These are phyloP conservation scores for Pulveroboletus sp. DNA, from an alignment of 768 basidiomycete genomes.

Conservation along the genomic window DNA sequence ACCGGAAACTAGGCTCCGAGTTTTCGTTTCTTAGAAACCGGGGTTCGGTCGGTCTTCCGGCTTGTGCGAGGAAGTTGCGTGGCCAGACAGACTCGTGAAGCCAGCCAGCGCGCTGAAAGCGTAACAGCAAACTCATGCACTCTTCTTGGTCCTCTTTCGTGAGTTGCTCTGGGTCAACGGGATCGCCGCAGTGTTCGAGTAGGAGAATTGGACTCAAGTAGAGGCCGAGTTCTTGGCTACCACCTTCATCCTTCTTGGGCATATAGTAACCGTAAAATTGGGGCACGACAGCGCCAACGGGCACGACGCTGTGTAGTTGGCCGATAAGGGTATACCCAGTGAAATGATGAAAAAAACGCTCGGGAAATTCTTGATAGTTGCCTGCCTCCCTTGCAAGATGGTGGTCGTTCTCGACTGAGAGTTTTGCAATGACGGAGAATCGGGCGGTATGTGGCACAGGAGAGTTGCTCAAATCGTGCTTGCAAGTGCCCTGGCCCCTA, in stretches of 20 bases:
- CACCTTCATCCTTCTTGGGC: slow-evolving; percentile 7
- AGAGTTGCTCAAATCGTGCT: background rate
- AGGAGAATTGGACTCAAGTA: slow-evolving; percentile 41
- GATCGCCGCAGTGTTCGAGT: slow-evolving; percentile 45
- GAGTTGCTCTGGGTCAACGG: slow-evolving; percentile 28
- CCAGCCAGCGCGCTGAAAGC: slow-evolving; percentile 38
- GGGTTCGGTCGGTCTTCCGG: slow-evolving; percentile 36
- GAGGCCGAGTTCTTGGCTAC: background rate
- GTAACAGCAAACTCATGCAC: slow-evolving; percentile 37
- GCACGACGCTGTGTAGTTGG: slow-evolving; percentile 39
- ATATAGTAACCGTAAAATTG: slow-evolving; percentile 64
- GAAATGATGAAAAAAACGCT: slow-evolving; percentile 27
- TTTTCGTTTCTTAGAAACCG: slow-evolving; percentile 10
- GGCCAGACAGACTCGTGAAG: slow-evolving; percentile 40
- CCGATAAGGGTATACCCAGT: slow-evolving; percentile 21
- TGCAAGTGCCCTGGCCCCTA: slow-evolving; percentile 7
- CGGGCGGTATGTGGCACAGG: slow-evolving; percentile 29
- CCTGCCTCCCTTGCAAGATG: slow-evolving; percentile 35
- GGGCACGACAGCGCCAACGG: slow-evolving; percentile 50
- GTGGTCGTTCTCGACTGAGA: slow-evolving; percentile 35
- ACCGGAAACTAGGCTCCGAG: slow-evolving; percentile 35
- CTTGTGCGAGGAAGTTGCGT: slow-evolving; percentile 44
- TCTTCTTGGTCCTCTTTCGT: slow-evolving; percentile 38
- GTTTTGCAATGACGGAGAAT: slow-evolving; percentile 43
- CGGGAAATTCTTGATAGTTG: slow-evolving; percentile 28